These are phyloP conservation scores for Apiospora hydei DNA, from an alignment of 2,329 filamentous ascomycete species.

Conservation along the genomic window DNA sequence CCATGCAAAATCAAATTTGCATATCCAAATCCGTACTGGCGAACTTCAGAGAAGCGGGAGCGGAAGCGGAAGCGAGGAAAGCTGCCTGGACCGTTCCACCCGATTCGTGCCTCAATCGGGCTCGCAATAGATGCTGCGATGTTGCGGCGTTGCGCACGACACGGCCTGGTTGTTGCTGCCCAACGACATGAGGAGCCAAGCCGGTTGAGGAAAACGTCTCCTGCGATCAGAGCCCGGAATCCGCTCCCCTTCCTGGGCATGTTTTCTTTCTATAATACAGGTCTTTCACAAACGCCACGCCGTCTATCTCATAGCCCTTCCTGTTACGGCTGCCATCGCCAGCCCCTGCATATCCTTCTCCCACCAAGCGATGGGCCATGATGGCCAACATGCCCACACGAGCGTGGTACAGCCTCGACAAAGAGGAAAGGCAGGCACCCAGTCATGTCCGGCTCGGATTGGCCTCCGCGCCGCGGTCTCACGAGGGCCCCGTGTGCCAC, in stretches of 20 bases:
- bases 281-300: background rate
- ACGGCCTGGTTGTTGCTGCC: background rate
- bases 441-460: background rate
- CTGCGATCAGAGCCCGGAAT: background rate
- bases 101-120: background rate
- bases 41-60: background rate
- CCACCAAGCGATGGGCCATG: background rate
- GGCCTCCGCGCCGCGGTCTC: background rate
- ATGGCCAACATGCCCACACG: background rate
- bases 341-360: background rate
- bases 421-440: background rate
- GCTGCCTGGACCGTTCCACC: background rate
- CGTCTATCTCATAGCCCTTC: background rate
- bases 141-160: background rate
- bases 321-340: background rate
- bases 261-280: background rate
- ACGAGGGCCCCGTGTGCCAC: background rate
- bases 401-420: background rate
- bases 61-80: background rate
- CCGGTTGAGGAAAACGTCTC: background rate
- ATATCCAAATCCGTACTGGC: background rate
- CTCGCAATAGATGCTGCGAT: no score
- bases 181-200: background rate
- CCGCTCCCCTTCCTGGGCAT: background rate
- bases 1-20: background rate